Evolutionary conservation across 768 basidiomycete genomes (phyloP).

Genomic region (Exidia glandulosa): DNA sequence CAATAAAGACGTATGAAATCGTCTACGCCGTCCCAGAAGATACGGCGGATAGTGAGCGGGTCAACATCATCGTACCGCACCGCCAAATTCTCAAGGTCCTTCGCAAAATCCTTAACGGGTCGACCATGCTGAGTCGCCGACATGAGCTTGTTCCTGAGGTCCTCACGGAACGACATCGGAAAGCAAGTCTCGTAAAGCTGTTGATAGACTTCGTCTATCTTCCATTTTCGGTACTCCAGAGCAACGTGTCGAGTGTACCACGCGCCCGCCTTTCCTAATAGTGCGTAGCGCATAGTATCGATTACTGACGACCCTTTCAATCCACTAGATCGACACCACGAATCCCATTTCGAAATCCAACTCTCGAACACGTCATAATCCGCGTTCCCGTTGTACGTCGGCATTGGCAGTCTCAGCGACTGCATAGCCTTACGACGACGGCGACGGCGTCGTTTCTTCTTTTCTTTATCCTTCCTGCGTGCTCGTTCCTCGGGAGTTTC

Average conservation of each 20-base stretch:
- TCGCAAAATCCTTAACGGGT: slow-evolving; percentile 21
- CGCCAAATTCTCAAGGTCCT: slow-evolving; percentile 24
- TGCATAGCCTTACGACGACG: no score
- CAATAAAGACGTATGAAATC: slow-evolving; percentile 17
- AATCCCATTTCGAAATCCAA: not conserved
- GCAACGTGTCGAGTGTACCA: slow-evolving; percentile 23
- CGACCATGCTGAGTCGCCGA: slow-evolving; percentile 14
- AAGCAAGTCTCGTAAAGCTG: slow-evolving; percentile 29
- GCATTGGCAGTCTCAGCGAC: no score
- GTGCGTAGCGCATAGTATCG: slow-evolving; percentile 7
- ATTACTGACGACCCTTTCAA: not conserved
- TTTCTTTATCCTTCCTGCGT: no score
- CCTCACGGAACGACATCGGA: slow-evolving; percentile 16
- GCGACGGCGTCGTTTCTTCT: no score
- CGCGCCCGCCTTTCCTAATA: slow-evolving; percentile 21
- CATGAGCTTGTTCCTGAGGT: slow-evolving; percentile 17
- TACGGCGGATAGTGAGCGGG: slow-evolving; percentile 17
- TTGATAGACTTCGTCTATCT: slow-evolving; percentile 18
- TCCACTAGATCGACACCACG: not conserved
- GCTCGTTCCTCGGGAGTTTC: no score
- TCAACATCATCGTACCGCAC: slow-evolving; percentile 21
- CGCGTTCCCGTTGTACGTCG: no score
- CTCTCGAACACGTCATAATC: no score
- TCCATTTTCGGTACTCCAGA: slow-evolving; percentile 15
- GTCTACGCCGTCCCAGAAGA: slow-evolving; percentile 25